Evolutionary conservation across 2,329 filamentous ascomycete genomes (phyloP).

Genomic region (Aspergillus pseudoviridinutans): DNA sequence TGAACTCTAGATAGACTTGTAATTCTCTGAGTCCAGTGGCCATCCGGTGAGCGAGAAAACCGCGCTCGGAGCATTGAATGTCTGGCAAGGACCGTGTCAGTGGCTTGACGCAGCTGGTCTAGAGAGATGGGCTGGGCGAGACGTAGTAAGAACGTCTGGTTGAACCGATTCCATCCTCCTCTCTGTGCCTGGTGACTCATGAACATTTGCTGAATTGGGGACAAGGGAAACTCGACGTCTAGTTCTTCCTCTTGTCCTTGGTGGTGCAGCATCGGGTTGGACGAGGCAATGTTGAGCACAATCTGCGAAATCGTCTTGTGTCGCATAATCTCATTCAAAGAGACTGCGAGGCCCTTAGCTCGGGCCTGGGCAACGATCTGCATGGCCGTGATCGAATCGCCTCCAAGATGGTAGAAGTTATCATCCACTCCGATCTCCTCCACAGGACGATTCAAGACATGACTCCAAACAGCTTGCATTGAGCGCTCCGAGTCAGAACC

Average conservation of each 20-base stretch:
- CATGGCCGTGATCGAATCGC: slow-evolving; percentile 22
- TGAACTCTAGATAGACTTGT: background rate
- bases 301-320: background rate
- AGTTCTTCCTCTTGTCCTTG: background rate
- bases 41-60: background rate
- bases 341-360: background rate
- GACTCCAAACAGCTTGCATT: background rate
- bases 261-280: background rate
- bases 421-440: background rate
- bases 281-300: background rate
- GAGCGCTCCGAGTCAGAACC: background rate
- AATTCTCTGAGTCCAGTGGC: background rate
- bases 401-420: slow-evolving; percentile 3
- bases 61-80: slow-evolving; percentile 6
- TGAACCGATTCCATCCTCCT: background rate
- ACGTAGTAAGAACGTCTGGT: slow-evolving; percentile 3
- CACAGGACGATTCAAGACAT: background rate
- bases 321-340: background rate
- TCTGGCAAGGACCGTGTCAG: background rate
- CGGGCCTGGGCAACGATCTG: background rate
- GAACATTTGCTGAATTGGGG: background rate
- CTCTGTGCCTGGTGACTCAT: background rate
- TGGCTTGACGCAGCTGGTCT: background rate
- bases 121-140: slow-evolving; percentile 9
- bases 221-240: background rate